phyloP scores from a whole-genome alignment of 192 early-diverging fungal genomes.

The Paraglomus brasilianum region DNA sequence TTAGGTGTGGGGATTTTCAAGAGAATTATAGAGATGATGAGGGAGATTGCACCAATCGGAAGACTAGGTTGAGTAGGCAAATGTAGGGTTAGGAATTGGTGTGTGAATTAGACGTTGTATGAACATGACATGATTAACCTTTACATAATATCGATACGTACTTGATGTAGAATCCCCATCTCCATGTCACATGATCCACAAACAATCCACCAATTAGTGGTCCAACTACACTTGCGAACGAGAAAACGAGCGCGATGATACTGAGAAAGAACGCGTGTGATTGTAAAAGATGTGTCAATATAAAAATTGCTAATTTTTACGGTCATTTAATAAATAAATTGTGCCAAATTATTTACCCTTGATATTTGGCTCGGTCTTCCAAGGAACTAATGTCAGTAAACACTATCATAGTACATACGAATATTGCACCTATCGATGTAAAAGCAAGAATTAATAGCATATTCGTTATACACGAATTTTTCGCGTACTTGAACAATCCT shows the following conservation, averaged over 20 bases:
- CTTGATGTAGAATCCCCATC: conserved; percentile 71
- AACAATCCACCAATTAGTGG: conserved; percentile 71
- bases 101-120: conserved; percentile 31
- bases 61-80: conserved; percentile 38
- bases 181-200: conserved; percentile 63
- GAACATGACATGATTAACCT: conserved; percentile 5
- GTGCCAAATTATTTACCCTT: conserved; percentile 35
- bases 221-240: conserved; percentile 62
- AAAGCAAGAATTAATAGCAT: conserved; percentile 5
- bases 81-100: conserved; percentile 13
- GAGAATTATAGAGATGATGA: conserved; percentile 33
- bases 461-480: conserved; percentile 9
- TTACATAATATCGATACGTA: conserved; percentile 38
- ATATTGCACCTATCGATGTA: no score
- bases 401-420: conserved; percentile 49
- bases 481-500: no score
- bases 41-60: conserved; percentile 34
- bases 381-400: conserved; percentile 70
- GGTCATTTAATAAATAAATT: conserved; percentile 12
- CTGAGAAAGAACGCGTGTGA: neutral
- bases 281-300: no score
- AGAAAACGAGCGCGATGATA: conserved; percentile 57
- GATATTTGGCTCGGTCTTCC: conserved; percentile 63
- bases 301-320: no score
- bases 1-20: conserved; percentile 48